Evolutionary conservation across 2,329 filamentous ascomycete species (phyloP), one percentile per base, ranked within the genome.

Genomic region (Talaromyces funiculosus): DNA sequence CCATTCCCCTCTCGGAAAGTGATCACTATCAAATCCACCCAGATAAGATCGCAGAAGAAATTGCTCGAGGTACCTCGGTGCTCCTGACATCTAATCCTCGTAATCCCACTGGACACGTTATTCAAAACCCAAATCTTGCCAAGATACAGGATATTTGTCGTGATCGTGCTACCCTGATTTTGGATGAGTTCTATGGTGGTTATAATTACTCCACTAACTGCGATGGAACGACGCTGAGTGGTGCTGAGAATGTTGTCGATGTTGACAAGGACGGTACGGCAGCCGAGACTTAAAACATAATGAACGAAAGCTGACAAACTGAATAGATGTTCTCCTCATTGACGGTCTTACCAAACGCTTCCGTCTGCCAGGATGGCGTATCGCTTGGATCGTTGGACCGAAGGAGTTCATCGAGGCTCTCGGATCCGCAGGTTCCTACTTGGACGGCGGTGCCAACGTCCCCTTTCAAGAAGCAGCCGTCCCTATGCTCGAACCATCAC

Each of bases 301-400:
- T 16, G 29, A n/a, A 35, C 29, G 26, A 20, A n/a, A n/a, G 53
- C 62, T 62, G 45, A 62, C 53, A 45, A 53, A 2, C 2, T 20
- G 8, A 37, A 3, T 54, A 76, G 90, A 96, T 70, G 92, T 97
- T 1, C 84, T 97, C 65, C 90, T 97, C 74, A 93, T 97, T 66
- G 93, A 97, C 72, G 93, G 93, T 54, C 83, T 97, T 26, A 97
- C 93, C 68, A 97, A 97, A 84, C 89, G 93, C 64, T 97, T 97
- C 84, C 88, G 93, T 67, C 86, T 97, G 33, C 93, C 93, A 1
- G 93, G 93, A 63, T 97, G 93, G 92, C 89, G 93, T 73, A 92
- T 97, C 45, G 92, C 93, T 6, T 97, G 93, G 93, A 92, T 97
- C 67, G 75, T 97, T 59, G 93, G 93, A 1, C 93, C 93, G 66